These are phyloP conservation scores for Kandelia obovata DNA, from an alignment of 345 rosid species.

Conservation along the genomic window DNA sequence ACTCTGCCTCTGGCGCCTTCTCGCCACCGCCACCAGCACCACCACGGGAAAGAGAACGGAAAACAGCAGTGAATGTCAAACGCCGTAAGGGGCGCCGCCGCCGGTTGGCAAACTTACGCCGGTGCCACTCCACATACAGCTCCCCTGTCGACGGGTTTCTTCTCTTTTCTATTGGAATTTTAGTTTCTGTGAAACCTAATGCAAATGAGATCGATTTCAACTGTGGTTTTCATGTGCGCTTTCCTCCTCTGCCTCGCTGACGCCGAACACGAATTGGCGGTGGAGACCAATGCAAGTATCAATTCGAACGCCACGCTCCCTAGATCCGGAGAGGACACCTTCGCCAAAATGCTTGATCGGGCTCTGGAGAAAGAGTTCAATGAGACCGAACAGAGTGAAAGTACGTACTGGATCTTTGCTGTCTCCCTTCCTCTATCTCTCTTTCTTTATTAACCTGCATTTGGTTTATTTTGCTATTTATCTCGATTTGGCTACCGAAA, in stretches of 20 bases:
- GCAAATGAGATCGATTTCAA: conserved; percentile 14
- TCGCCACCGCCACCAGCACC: too few species aligned
- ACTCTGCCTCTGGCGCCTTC: too few species aligned
- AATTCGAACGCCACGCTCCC: conserved; percentile 35
- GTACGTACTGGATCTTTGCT: conserved; percentile 27
- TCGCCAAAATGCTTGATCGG: conserved; percentile 79
- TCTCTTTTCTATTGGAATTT: neutral
- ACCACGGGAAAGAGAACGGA: too few species aligned
- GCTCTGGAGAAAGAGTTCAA: conserved; percentile 91
- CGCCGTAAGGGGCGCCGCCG: too few species aligned
- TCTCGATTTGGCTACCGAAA: neutral
- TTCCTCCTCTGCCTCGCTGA: conserved; percentile 11
- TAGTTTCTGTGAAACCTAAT: too few species aligned
- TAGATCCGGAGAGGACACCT: conserved; percentile 61
- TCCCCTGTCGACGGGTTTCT: too few species aligned
- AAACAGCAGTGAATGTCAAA: too few species aligned
- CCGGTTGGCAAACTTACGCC: too few species aligned
- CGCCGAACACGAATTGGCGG: conserved; percentile 24
- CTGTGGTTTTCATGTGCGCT: neutral
- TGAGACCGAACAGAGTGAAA: conserved; percentile 70
- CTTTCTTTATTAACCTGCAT: conserved; percentile 14
- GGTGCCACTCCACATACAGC: too few species aligned
- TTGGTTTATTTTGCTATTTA: neutral
- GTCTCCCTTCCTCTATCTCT: too few species aligned
- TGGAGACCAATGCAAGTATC: conserved; percentile 18